Evolutionary conservation across 1,284 basidiomycete species (phyloP), one percentile per base, ranked within the genome.

Genomic region (Pisolithus thermaeus): DNA sequence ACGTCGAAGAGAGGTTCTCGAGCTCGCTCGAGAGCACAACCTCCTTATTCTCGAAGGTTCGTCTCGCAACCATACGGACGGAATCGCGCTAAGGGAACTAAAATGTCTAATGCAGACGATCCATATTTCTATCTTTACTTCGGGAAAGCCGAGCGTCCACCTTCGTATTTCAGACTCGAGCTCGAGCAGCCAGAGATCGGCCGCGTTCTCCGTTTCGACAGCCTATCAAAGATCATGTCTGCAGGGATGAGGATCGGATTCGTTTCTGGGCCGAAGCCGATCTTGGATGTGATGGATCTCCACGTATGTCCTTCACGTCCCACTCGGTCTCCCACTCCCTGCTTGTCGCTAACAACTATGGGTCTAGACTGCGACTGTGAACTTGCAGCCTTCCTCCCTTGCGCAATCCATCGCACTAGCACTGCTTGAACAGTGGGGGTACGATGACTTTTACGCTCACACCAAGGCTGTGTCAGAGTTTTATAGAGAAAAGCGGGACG

Each of bases 31-130:
- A 54, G 79, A 90, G 62, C 79, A 92, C 64, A 79, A 90, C 62
- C 80, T 97, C 59, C 69, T 96, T 49, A 89, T 97, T 60, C 71
- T 97, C 41, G 93, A 97, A 79, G 90, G 87, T 80, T 68, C n/a
- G 59, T 50, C 12, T 25, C 8, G 12, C 30, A 25, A 41, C 18
- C 18, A 3, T 32, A 18, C 7, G n/a, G 16, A 4, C 41, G 11
- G 11, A 14, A 32, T 11, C 9, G 11, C 23, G 14, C 25, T 7
- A 43, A 1, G 23, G 2, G 14, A 9, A 16, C 41, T 27, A 46
- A 20, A 46, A 11, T 9, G 22, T 22, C 49, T 47, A 12, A 49
- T 44, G 25, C 58, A 83, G 90, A 91, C 60, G 89, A 91, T 63
- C 88, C 89, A 2, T 92, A 91, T 66, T 90, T 76, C 61, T 87